phyloP scores from a whole-genome alignment of 345 rosid species.

The Linum lewisii region DNA sequence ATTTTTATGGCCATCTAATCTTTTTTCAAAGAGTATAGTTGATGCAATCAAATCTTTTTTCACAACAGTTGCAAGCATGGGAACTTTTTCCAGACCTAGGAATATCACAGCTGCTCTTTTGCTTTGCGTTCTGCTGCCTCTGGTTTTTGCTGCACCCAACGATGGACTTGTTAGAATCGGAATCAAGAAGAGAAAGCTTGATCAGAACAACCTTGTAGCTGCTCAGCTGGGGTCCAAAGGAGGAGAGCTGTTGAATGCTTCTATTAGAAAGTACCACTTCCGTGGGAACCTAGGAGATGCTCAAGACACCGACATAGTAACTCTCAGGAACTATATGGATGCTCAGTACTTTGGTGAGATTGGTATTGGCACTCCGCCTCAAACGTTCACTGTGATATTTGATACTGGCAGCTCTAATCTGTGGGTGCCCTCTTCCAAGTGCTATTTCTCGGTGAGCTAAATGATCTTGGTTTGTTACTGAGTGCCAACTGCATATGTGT shows the following conservation, averaged over 20 bases:
- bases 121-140: slow-evolving; percentile 36
- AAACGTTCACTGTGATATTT: slow-evolving; percentile 82
- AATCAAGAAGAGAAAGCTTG: slow-evolving; percentile 59
- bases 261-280: slow-evolving; percentile 30
- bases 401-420: slow-evolving; percentile 94
- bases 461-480: background rate
- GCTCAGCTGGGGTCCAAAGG: slow-evolving; percentile 42
- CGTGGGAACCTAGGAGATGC: slow-evolving; percentile 31
- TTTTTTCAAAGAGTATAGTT: too few species aligned
- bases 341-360: slow-evolving; percentile 95
- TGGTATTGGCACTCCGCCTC: slow-evolving; percentile 79
- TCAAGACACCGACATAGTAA: slow-evolving; percentile 56
- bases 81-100: slow-evolving; percentile 16
- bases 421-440: slow-evolving; percentile 92
- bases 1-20: too few species aligned
- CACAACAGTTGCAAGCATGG: slow-evolving; percentile 34
- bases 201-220: slow-evolving; percentile 40
- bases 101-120: slow-evolving; percentile 14
- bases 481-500: background rate
- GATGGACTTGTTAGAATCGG: slow-evolving; percentile 52
- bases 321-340: slow-evolving; percentile 75
- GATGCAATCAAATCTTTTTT: background rate
- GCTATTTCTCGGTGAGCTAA: slow-evolving; percentile 69
- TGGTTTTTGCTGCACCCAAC: slow-evolving; percentile 26
- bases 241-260: slow-evolving; percentile 35